These are phyloP conservation scores for Grifola frondosa DNA, from an alignment of 1,284 basidiomycete species.

Conservation along the genomic window DNA sequence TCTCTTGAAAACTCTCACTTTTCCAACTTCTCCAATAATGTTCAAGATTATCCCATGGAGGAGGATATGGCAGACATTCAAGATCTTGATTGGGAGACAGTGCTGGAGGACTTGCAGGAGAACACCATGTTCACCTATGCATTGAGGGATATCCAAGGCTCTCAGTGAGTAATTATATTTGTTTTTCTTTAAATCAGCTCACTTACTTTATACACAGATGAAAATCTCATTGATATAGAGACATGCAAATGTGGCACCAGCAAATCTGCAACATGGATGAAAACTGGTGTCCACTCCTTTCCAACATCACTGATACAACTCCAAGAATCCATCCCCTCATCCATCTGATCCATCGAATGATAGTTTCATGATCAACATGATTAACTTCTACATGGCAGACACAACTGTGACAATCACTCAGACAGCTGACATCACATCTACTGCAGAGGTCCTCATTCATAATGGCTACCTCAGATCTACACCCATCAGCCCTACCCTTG, in stretches of 20 bases:
- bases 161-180: not conserved
- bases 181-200: not conserved
- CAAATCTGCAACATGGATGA: not conserved
- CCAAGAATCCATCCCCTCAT: not conserved
- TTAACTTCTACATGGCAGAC: not conserved
- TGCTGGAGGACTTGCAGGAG: not conserved
- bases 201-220: not conserved
- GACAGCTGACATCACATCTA: not conserved
- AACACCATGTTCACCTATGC: not conserved
- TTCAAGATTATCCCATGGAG: not conserved
- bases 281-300: not conserved
- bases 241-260: constrained; percentile 1
- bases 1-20: not conserved
- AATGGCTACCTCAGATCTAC: constrained; percentile 11
- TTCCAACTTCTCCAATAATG: not conserved
- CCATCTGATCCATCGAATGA: constrained; percentile 1
- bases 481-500: constrained; percentile 26
- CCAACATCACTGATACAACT: not conserved
- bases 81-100: too few species aligned
- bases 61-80: too few species aligned
- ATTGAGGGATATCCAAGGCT: not conserved
- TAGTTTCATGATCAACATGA: not conserved
- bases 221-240: not conserved
- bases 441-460: not conserved
- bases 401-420: not conserved